These are phyloP conservation scores for Hortiboletus flavorubellus DNA, from an alignment of 768 basidiomycete genomes.

Conservation along the genomic window DNA sequence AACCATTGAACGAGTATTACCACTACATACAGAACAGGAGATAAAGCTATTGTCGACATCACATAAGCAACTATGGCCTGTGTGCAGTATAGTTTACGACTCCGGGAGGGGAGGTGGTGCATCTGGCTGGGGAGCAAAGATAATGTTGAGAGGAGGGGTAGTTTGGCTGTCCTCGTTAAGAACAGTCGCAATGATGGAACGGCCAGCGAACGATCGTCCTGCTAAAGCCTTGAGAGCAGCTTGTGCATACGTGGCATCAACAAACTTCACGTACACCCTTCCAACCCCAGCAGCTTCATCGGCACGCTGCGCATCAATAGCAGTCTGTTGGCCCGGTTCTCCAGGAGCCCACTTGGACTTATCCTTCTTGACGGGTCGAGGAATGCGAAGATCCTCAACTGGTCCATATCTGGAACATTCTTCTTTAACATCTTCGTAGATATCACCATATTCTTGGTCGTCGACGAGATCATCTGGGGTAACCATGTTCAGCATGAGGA, in stretches of 20 bases:
- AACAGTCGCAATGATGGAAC: constrained; percentile 84
- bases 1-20: not conserved
- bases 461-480: constrained; percentile 85
- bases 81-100: constrained; percentile 15
- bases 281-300: constrained; percentile 95
- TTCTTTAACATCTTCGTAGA: constrained; percentile 91
- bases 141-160: constrained; percentile 75
- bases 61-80: constrained; percentile 6
- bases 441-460: constrained; percentile 90
- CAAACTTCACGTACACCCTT: constrained; percentile 91
- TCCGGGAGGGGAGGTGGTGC: constrained; percentile 74
- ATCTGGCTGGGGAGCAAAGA: constrained; percentile 82
- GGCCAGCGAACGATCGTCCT: constrained; percentile 82
- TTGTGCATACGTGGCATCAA: constrained; percentile 55
- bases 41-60: constrained; percentile 15
- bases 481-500: constrained; percentile 99
- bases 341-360: constrained; percentile 73
- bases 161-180: constrained; percentile 82
- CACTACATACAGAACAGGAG: constrained; percentile 22
- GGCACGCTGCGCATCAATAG: constrained; percentile 62
- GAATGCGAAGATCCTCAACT: constrained; percentile 85
- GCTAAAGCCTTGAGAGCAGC: constrained; percentile 83
- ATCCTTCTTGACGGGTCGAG: constrained; percentile 83
- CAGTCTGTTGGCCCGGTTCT: constrained; percentile 55
- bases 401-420: constrained; percentile 80